Conservation (phyloP, 73 alveolate species). For the Paramecium sonneborni region DNA sequence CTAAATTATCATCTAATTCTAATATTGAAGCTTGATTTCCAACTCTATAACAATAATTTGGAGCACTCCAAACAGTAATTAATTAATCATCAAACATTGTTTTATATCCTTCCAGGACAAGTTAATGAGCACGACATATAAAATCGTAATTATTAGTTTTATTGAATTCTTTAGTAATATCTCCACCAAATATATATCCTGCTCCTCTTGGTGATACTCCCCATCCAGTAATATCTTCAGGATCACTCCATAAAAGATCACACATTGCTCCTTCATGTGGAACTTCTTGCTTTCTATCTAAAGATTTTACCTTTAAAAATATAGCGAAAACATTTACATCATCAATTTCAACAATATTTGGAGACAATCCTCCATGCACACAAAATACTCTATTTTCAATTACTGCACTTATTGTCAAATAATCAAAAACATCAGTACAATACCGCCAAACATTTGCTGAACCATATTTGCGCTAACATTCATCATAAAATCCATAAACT, state of each 20-base stretch:
- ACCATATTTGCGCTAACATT: slow-evolving; percentile 88
- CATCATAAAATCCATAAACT: slow-evolving; percentile 95
- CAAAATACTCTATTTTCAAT: slow-evolving; percentile 80
- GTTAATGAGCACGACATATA: slow-evolving; percentile 93
- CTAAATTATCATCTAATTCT: slow-evolving; percentile 73
- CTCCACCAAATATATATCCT: slow-evolving; percentile 83
- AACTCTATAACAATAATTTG: slow-evolving; percentile 93
- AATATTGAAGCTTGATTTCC: slow-evolving; percentile 87
- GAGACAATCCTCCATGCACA: slow-evolving; percentile 81
- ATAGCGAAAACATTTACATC: slow-evolving; percentile 33
- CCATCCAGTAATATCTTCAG: slow-evolving; percentile 80
- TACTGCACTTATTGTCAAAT: slow-evolving; percentile 87
- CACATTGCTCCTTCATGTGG: slow-evolving; percentile 94
- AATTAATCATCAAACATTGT: slow-evolving; percentile 80
- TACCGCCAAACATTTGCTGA: slow-evolving; percentile 86
- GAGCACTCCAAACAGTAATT: slow-evolving; percentile 95
- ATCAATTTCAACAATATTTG: slow-evolving; percentile 75
- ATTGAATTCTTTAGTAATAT: slow-evolving; percentile 84
- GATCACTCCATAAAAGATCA: slow-evolving; percentile 95
- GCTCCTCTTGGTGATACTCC: slow-evolving; percentile 80
- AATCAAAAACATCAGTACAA: slow-evolving; percentile 89
- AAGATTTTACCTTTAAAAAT: slow-evolving; percentile 67
- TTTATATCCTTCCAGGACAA: slow-evolving; percentile 91
- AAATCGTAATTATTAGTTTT: slow-evolving; percentile 81
- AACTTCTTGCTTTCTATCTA: slow-evolving; percentile 86